A percentile compares a stretch with the other conserved stretches of the same genome.
These are phyloP conservation scores for Wickerhamiella bombiphila DNA, from an alignment of 805 yeast species.

Conservation along the genomic window DNA sequence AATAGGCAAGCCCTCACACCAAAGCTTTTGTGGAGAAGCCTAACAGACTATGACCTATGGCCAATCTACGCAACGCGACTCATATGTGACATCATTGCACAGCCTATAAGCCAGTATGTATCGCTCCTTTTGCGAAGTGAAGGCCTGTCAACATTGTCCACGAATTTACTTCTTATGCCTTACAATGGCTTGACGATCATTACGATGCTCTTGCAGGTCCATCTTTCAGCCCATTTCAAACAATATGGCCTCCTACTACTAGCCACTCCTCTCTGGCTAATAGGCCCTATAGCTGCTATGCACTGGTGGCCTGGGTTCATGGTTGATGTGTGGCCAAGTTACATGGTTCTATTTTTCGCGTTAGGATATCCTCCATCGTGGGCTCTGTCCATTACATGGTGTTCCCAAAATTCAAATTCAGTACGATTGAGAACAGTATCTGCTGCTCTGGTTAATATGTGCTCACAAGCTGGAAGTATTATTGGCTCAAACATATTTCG, in stretches of 20 bases:
- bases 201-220: constrained; percentile 17
- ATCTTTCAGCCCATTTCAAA: constrained; percentile 5
- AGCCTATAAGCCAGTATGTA: constrained; percentile 30
- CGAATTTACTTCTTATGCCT: constrained; percentile 42
- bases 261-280: constrained; percentile 13
- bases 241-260: constrained; percentile 10
- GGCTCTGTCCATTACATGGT: constrained; percentile 28
- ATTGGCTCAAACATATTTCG: constrained; percentile 43
- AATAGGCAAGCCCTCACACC: constrained; percentile 39
- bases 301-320: constrained; percentile 17
- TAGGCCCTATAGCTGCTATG: constrained; percentile 13
- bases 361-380: constrained; percentile 20
- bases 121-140: constrained; percentile 34
- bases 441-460: constrained; percentile 51
- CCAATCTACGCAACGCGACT: constrained; percentile 40
- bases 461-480: constrained; percentile 44
- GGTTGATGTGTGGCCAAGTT: constrained; percentile 20
- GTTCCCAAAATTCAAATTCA: constrained; percentile 46
- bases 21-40: constrained; percentile 28
- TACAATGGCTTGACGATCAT: constrained; percentile 20
- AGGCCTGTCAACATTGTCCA: constrained; percentile 37
- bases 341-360: constrained; percentile 19
- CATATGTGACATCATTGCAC: constrained; percentile 27
- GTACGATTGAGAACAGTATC: constrained; percentile 52
- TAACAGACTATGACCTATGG: constrained; percentile 39